Evolutionary conservation across 2,329 filamentous ascomycete species (phyloP), one percentile per base, ranked within the genome.

Genomic region (Orbilia javanica): DNA sequence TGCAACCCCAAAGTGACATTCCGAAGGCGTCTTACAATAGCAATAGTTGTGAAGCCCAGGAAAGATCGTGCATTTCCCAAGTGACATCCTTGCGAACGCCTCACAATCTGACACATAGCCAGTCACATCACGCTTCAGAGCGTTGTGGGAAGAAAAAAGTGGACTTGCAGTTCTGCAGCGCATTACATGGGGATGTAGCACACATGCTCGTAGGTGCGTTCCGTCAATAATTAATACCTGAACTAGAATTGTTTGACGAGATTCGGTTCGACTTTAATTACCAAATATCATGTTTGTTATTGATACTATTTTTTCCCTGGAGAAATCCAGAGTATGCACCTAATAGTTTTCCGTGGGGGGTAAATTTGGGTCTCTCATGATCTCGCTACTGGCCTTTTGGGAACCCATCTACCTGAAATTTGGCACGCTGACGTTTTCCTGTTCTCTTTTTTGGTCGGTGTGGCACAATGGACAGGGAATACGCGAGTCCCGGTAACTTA

Each of bases 101-200:
- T 75, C 73, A 77, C 44, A 70, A 77, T 77, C 73, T 77, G 64
- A 77, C 73, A 77, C 73, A 70, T 77, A 77, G 73, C 73, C 73
- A 77, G 73, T 77, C 63, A 63, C 73, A 71, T 77, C 73, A 48
- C 73, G 62, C 60, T 53, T 66, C 31, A 67, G 73, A 71, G 60
- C 73, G 73, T 77, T 77, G 73, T 66, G 73, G 42, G 60, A 66
- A 70, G 60, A 70, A 53, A 66, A 71, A 62, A 66, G 72, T 71
- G 73, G 73, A 53, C 66, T 31, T 55, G 48, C 15, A 46, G 18
- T 29, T 36, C 5, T 7, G 6, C 34, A n/a, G n/a, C 34, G 34
- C n/a, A 13, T 36, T 77, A 50, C 60, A 65, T 67, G 57, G 22
- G 39, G 39, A 55, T 25, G 46, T 25, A 50, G 11, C 65, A 66